Percentiles rank a stretch among this genome's conserved stretches.
Evolutionary conservation across 108 stramenopile genomes (phyloP).

Genomic region (Skeletonema marinoi): DNA sequence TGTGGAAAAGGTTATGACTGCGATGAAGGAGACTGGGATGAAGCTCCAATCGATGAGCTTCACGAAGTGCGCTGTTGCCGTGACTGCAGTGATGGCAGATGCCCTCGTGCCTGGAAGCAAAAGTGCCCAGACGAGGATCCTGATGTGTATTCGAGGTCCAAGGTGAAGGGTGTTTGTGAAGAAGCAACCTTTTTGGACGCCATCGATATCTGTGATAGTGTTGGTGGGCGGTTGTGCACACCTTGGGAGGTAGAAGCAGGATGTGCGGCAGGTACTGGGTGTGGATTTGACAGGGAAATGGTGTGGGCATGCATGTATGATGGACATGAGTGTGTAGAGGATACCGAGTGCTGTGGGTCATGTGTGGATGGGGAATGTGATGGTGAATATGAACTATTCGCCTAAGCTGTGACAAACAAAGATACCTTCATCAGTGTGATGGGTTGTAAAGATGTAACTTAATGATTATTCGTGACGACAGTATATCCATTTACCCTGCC

Average conservation of each 20-base stretch:
- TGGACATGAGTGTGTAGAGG: neutral
- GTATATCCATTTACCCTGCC: slow-evolving; percentile 16
- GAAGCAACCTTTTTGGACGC: neutral
- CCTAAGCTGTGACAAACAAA: neutral
- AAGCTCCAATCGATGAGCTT: neutral
- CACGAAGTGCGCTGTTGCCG: neutral
- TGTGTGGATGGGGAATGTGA: neutral
- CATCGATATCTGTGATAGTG: neutral
- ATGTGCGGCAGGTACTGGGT: slow-evolving; percentile 1
- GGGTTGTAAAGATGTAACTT: neutral
- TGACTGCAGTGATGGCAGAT: neutral
- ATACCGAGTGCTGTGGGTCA: neutral
- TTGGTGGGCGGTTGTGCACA: neutral
- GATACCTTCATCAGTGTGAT: neutral
- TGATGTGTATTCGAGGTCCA: neutral
- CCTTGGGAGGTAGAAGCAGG: neutral
- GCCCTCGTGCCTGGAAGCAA: neutral
- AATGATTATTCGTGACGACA: neutral
- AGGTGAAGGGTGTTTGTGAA: neutral
- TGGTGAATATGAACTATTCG: neutral
- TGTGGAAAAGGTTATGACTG: neutral
- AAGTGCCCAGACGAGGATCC: neutral
- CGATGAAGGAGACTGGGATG: neutral
- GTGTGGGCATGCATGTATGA: slow-evolving; percentile 4
- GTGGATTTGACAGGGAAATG: slow-evolving; percentile 3